Conservation (phyloP, 2,329 filamentous ascomycete genomes). For the Cladosporium sp. region DNA sequence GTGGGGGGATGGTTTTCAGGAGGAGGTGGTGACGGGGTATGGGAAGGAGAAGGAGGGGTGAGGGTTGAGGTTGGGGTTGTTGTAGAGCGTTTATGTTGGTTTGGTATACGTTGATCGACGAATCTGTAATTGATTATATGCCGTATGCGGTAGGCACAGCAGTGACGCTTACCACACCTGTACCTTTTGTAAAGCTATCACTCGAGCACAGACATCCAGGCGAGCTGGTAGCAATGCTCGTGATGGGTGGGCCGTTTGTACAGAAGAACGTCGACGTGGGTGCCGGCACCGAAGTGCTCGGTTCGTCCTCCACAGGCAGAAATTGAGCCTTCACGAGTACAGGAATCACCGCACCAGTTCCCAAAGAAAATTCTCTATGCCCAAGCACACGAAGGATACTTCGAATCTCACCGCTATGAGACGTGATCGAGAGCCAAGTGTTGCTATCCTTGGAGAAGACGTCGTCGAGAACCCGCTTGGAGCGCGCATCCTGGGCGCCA, state of each 20-base stretch:
- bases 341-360: conserved; percentile 65
- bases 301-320: conserved; percentile 28
- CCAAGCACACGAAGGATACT: conserved; percentile 52
- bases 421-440: conserved; percentile 57
- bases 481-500: conserved; percentile 48
- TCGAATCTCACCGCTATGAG: conserved; percentile 55
- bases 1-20: not conserved
- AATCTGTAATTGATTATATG: not conserved
- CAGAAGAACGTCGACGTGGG: conserved; percentile 33
- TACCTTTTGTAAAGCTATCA: not conserved
- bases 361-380: conserved; percentile 57
- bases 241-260: conserved; percentile 30
- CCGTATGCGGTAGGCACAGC: conserved; percentile 4
- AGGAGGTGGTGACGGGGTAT: not conserved
- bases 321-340: conserved; percentile 59
- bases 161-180: conserved; percentile 3
- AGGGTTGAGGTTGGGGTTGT: not conserved
- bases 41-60: not conserved
- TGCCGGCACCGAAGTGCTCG: conserved; percentile 28
- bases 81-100: not conserved
- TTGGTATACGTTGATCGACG: not conserved
- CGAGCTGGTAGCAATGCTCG: conserved; percentile 20
- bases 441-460: conserved; percentile 50
- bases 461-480: conserved; percentile 50
- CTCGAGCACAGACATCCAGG: conserved; percentile 29